Percentiles rank a stretch among this genome's conserved stretches.
phyloP scores from a whole-genome alignment of 306 rosid genomes.

The Chamaecrista fasciculata region DNA sequence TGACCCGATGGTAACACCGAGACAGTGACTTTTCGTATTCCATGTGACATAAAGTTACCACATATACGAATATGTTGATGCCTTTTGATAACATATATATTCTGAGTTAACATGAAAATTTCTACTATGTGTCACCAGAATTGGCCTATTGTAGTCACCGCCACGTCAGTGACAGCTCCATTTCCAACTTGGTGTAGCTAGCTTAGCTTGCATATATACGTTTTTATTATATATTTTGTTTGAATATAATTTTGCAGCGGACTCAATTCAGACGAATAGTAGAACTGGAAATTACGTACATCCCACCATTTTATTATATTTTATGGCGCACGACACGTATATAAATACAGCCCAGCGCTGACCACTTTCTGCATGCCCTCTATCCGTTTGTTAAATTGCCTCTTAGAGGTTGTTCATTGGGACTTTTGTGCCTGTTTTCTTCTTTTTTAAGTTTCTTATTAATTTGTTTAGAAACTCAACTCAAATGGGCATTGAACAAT shows the following conservation, averaged over 20 bases:
- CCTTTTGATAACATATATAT: too few species aligned
- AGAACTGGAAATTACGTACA: constrained; percentile 2
- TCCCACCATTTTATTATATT: not conserved
- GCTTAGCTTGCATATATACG: too few species aligned
- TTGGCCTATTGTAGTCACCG: constrained; percentile 4
- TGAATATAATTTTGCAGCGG: not conserved
- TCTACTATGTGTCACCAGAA: not conserved
- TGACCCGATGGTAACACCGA: too few species aligned
- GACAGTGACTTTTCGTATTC: too few species aligned
- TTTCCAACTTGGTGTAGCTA: not conserved
- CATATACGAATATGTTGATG: too few species aligned
- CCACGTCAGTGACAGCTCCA: constrained; percentile 41
- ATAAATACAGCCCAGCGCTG: constrained; percentile 22
- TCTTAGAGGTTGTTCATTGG: not conserved
- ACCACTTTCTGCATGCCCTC: constrained; percentile 29
- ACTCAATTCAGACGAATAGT: constrained; percentile 6
- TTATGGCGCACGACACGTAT: not conserved
- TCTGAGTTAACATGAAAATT: too few species aligned
- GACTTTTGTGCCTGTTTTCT: not conserved
- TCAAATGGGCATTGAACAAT: constrained; percentile 55
- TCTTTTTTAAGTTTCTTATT: not conserved
- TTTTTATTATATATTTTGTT: too few species aligned
- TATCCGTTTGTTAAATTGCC: not conserved
- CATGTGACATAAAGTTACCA: too few species aligned
- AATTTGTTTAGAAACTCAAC: not conserved